Evolutionary conservation across 1,284 basidiomycete species (phyloP).

Genomic region (Ustilago esculenta): DNA sequence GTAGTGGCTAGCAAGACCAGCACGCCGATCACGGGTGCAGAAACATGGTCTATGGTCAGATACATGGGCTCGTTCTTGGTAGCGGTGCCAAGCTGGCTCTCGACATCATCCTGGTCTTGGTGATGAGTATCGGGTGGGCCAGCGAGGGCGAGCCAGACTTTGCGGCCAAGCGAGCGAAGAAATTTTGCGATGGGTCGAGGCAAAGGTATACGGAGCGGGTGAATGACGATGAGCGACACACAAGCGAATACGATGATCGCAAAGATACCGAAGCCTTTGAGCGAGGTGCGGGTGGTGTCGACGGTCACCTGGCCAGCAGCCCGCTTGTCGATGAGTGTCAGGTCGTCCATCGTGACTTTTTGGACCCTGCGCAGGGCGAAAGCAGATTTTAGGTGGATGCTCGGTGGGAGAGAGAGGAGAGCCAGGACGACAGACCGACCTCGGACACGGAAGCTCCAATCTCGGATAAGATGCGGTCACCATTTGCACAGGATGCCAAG

Average conservation of each 20-base stretch:
- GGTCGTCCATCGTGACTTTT: conserved; percentile 16
- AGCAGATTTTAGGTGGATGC: too few species aligned
- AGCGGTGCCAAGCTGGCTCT: conserved; percentile 6
- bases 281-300: conserved; percentile 43
- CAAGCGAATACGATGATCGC: conserved; percentile 63
- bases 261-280: conserved; percentile 65
- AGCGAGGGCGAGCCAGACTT: conserved; percentile 22
- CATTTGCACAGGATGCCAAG: conserved; percentile 2
- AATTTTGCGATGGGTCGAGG: conserved; percentile 27
- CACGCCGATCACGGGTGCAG: conserved; percentile 78
- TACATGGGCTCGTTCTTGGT: conserved; percentile 8
- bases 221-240: conserved; percentile 62
- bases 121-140: conserved; percentile 20
- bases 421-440: neutral
- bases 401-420: neutral
- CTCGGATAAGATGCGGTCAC: too few species aligned
- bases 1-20: conserved; percentile 79
- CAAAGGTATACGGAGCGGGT: conserved; percentile 53
- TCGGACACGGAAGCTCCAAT: too few species aligned
- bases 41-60: conserved; percentile 53
- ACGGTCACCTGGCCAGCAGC: conserved; percentile 15
- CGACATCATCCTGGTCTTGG: conserved; percentile 29
- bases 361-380: too few species aligned
- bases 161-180: conserved; percentile 5
- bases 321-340: conserved; percentile 14